Evolutionary conservation across 257 asterid species (phyloP).

Genomic region (Solanum chaucha): DNA sequence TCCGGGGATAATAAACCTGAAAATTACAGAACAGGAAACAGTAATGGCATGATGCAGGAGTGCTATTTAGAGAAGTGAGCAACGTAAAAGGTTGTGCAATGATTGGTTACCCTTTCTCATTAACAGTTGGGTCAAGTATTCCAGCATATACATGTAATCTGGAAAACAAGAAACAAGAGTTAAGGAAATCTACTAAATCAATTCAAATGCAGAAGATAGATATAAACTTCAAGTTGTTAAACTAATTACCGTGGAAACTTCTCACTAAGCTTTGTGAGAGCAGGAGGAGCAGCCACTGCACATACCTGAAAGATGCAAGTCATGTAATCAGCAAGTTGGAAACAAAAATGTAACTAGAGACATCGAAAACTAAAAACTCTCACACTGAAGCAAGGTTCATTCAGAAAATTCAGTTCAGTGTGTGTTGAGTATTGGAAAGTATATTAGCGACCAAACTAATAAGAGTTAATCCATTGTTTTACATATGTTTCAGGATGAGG

Average conservation of each 20-base stretch:
- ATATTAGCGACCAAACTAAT: background rate
- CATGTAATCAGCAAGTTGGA: background rate
- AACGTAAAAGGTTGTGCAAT: background rate
- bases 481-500: background rate
- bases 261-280: constrained; percentile 68
- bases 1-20: constrained; percentile 91
- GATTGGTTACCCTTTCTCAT: constrained; percentile 66
- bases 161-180: constrained; percentile 9
- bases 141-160: constrained; percentile 94
- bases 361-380: background rate
- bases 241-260: constrained; percentile 75
- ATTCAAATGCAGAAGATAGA: background rate
- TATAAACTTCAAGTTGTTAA: background rate
- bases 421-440: background rate
- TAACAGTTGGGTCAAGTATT: constrained; percentile 66
- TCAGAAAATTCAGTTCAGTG: background rate
- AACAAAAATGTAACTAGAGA: background rate
- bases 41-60: background rate
- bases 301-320: constrained; percentile 40
- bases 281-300: constrained; percentile 95
- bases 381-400: background rate
- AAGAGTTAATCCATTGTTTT: background rate
- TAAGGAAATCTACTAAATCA: background rate
- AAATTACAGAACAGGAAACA: constrained; percentile 3
- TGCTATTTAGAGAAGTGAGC: background rate